A percentile compares a stretch with the other conserved stretches of the same genome.
These are phyloP conservation scores for Pistacia atlantica DNA, from an alignment of 345 rosid genomes.

Conservation along the genomic window DNA sequence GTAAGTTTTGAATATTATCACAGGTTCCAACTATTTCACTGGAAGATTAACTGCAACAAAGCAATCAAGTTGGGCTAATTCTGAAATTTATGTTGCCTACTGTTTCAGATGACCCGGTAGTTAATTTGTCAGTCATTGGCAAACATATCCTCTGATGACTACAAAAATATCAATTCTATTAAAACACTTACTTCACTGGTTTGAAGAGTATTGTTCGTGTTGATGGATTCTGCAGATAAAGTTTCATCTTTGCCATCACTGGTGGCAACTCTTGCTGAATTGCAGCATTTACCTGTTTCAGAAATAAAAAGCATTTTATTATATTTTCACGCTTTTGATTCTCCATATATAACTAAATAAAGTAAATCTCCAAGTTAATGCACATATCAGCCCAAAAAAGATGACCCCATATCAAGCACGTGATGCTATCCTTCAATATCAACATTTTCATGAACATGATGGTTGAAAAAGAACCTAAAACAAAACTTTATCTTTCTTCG, in stretches of 20 bases:
- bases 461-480: neutral
- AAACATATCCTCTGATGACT: neutral
- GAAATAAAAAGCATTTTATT: constrained; percentile 3
- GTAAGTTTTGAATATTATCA: neutral
- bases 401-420: neutral
- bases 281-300: constrained; percentile 69
- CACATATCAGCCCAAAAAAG: neutral
- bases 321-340: neutral
- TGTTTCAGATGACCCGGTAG: neutral
- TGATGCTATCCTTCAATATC: neutral
- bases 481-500: too few relatives aligned
- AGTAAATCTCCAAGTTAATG: neutral
- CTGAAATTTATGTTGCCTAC: neutral
- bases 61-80: neutral
- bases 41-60: neutral
- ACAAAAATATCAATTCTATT: neutral
- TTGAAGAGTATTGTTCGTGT: constrained; percentile 90
- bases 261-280: constrained; percentile 70
- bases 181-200: constrained; percentile 76
- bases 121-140: neutral
- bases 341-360: neutral
- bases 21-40: neutral
- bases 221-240: constrained; percentile 82
- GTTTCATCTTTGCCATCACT: constrained; percentile 85
- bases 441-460: neutral